Conservation (phyloP, 2,329 filamentous ascomycete species). For the Curvularia sp. region DNA sequence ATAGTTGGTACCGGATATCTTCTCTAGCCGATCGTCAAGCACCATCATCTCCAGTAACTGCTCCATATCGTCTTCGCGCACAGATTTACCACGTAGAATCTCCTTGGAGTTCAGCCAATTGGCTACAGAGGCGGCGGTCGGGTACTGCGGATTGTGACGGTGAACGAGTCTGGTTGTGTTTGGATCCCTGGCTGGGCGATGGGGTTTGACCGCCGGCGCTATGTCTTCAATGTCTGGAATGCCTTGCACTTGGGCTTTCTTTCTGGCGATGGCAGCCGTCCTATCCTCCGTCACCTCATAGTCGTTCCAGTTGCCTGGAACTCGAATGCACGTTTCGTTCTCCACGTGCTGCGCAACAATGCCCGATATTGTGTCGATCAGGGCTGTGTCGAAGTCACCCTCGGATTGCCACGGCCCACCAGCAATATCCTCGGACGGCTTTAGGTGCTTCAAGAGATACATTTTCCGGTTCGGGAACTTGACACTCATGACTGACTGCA, state of each 20-base stretch:
- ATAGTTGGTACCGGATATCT: constrained; percentile 61
- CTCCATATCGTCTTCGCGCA: constrained; percentile 75
- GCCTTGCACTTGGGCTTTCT: constrained; percentile 47
- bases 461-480: constrained; percentile 92
- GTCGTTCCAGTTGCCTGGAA: constrained; percentile 53
- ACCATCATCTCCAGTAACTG: constrained; percentile 87
- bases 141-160: constrained; percentile 77
- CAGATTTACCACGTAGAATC: constrained; percentile 72
- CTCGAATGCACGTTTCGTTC: constrained; percentile 72
- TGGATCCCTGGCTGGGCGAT: constrained; percentile 33
- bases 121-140: constrained; percentile 80
- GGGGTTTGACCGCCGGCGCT: constrained; percentile 34
- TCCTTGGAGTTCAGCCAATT: constrained; percentile 72
- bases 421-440: constrained; percentile 86
- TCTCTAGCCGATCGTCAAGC: constrained; percentile 84
- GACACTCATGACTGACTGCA: constrained; percentile 89
- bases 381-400: constrained; percentile 84
- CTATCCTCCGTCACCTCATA: constrained; percentile 44
- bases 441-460: constrained; percentile 88
- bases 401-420: constrained; percentile 96
- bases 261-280: constrained; percentile 44
- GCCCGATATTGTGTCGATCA: constrained; percentile 79
- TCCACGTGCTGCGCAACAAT: constrained; percentile 78
- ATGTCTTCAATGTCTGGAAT: constrained; percentile 45
- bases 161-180: constrained; percentile 52